A percentile compares a stretch with the other conserved stretches of the same genome.
phyloP scores from a whole-genome alignment of 257 asterid species.

The Oldenlandia corymbosa region DNA sequence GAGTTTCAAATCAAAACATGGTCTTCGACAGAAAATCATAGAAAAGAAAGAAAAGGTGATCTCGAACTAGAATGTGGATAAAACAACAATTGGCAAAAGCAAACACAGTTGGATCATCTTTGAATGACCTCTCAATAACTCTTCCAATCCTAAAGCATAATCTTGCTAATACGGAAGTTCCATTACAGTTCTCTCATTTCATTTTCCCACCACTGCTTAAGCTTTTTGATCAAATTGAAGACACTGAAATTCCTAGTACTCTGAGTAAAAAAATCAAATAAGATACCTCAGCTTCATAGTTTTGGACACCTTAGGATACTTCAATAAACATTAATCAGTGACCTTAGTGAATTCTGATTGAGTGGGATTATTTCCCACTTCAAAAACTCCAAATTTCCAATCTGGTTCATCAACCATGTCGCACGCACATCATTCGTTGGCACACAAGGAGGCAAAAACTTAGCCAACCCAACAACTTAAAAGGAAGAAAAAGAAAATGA shows the following conservation, averaged over 20 bases:
- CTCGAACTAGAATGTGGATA: background rate
- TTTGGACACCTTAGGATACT: background rate
- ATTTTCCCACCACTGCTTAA: background rate
- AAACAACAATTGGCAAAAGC: background rate
- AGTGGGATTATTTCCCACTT: background rate
- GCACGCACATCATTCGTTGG: background rate
- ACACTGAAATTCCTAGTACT: background rate
- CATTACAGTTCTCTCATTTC: background rate
- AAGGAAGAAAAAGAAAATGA: background rate
- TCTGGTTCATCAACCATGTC: background rate
- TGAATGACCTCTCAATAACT: background rate
- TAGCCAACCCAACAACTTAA: background rate
- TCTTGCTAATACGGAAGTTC: background rate
- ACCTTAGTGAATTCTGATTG: background rate
- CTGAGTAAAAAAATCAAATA: background rate
- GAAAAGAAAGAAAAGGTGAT: background rate
- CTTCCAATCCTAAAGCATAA: background rate
- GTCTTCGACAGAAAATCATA: background rate
- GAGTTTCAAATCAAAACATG: background rate
- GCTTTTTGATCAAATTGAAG: background rate
- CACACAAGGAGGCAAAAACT: background rate
- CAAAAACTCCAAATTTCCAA: background rate
- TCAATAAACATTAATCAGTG: too few species aligned
- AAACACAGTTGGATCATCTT: background rate
- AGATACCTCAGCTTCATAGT: background rate